A percentile compares a stretch with the other conserved stretches of the same genome.
Evolutionary conservation across 2,329 filamentous ascomycete species (phyloP).

Genomic region (Penicillium freii): DNA sequence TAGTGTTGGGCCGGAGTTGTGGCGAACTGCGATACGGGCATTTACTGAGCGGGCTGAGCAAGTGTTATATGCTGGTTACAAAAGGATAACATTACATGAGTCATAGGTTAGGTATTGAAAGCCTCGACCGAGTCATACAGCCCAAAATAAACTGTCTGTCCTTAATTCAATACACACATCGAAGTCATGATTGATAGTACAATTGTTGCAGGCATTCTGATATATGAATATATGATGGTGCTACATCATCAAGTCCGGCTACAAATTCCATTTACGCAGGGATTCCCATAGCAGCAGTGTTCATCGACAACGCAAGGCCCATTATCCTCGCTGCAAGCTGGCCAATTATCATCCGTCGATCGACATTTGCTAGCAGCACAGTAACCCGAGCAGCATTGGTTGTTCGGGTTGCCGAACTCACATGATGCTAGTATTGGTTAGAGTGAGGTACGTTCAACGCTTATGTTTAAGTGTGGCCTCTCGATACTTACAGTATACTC

Average conservation of each 20-base stretch:
- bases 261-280: slow-evolving; percentile 27
- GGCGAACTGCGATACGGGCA: slow-evolving; percentile 41
- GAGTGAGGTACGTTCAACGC: neutral
- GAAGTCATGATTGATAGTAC: neutral
- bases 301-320: slow-evolving; percentile 26
- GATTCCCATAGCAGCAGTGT: slow-evolving; percentile 32
- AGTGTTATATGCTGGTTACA: neutral
- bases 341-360: slow-evolving; percentile 30
- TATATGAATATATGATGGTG: neutral
- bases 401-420: slow-evolving; percentile 16
- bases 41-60: slow-evolving; percentile 32
- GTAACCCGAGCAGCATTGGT: slow-evolving; percentile 30
- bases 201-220: neutral
- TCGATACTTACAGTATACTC: slow-evolving; percentile 24
- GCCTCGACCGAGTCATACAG: neutral
- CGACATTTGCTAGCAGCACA: slow-evolving; percentile 32
- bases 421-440: slow-evolving; percentile 14
- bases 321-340: slow-evolving; percentile 28
- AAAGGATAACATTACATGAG: neutral
- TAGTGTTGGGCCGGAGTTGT: slow-evolving; percentile 54
- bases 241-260: neutral
- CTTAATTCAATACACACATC: neutral
- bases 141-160: neutral
- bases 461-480: neutral
- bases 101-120: neutral